Conservation (phyloP, 1,284 basidiomycete genomes). For the Trametes versicolor region DNA sequence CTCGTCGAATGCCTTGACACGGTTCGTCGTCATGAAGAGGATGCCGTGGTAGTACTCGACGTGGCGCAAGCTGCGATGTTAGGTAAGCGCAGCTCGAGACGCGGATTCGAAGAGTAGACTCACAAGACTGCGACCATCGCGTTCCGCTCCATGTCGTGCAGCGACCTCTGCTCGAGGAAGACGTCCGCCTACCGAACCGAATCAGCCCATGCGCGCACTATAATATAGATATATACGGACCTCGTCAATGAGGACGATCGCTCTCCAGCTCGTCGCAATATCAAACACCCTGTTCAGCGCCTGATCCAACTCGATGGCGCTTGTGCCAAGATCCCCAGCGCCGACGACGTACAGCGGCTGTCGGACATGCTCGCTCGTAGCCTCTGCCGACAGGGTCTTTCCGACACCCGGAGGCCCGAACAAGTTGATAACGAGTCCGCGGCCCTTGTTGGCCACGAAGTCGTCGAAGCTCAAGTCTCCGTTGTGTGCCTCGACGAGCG, state of each 20-base stretch:
- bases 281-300: slow-evolving; percentile 43
- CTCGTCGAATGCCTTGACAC: slow-evolving; percentile 69
- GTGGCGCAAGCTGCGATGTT: slow-evolving; percentile 52
- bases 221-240: slow-evolving; percentile 15
- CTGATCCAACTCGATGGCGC: slow-evolving; percentile 45
- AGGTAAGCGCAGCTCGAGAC: background rate
- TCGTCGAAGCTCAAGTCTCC: slow-evolving; percentile 62
- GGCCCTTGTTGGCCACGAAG: slow-evolving; percentile 69
- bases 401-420: slow-evolving; percentile 71
- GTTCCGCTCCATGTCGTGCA: slow-evolving; percentile 67
- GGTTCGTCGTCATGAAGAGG: slow-evolving; percentile 77
- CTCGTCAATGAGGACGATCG: slow-evolving; percentile 71
- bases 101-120: slow-evolving; percentile 7
- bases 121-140: slow-evolving; percentile 70
- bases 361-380: slow-evolving; percentile 66
- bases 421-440: slow-evolving; percentile 66
- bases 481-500: slow-evolving; percentile 65
- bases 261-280: slow-evolving; percentile 68
- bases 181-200: slow-evolving; percentile 40
- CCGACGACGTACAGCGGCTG: slow-evolving; percentile 67
- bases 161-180: slow-evolving; percentile 68
- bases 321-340: slow-evolving; percentile 64
- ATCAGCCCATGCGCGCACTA: background rate
- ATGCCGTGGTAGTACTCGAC: slow-evolving; percentile 72
- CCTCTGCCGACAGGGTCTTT: slow-evolving; percentile 60